Conservation (phyloP, 148 eudicot genomes). For the Camellia granthamiana region DNA sequence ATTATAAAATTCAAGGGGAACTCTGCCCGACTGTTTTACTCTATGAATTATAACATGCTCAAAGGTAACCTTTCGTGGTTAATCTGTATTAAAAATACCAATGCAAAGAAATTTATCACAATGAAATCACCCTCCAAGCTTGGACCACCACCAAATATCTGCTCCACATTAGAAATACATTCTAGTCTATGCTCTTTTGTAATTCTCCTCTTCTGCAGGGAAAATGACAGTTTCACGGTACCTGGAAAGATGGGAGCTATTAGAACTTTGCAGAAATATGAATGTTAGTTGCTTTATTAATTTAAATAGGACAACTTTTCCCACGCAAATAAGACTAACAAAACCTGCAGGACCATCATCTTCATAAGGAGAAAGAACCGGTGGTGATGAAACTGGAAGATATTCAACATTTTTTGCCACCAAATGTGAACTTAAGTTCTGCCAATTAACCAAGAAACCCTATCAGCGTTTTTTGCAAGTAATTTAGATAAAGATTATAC, state of each 20-base stretch:
- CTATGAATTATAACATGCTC: neutral
- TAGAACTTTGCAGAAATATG: neutral
- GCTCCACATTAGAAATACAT: constrained; percentile 57
- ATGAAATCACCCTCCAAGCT: constrained; percentile 58
- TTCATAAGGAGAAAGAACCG: constrained; percentile 64
- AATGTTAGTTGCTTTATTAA: neutral
- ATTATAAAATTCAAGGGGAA: neutral
- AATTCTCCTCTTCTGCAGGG: constrained; percentile 46
- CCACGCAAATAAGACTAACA: neutral
- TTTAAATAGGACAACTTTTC: neutral
- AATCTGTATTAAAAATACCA: constrained; percentile 36
- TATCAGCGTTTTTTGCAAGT: neutral
- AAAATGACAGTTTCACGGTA: constrained; percentile 38
- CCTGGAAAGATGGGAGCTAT: constrained; percentile 29
- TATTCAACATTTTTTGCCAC: constrained; percentile 42
- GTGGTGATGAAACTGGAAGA: constrained; percentile 65
- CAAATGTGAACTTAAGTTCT: constrained; percentile 56
- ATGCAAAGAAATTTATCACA: constrained; percentile 85
- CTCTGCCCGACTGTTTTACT: neutral
- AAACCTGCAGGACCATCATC: constrained; percentile 39
- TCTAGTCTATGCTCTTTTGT: constrained; percentile 59
- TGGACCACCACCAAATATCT: constrained; percentile 58
- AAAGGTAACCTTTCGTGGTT: neutral
- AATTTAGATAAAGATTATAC: neutral
- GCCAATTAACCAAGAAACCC: constrained; percentile 24